phyloP scores from a whole-genome alignment of 208 protist species.

The Trypanosoma brucei region DNA sequence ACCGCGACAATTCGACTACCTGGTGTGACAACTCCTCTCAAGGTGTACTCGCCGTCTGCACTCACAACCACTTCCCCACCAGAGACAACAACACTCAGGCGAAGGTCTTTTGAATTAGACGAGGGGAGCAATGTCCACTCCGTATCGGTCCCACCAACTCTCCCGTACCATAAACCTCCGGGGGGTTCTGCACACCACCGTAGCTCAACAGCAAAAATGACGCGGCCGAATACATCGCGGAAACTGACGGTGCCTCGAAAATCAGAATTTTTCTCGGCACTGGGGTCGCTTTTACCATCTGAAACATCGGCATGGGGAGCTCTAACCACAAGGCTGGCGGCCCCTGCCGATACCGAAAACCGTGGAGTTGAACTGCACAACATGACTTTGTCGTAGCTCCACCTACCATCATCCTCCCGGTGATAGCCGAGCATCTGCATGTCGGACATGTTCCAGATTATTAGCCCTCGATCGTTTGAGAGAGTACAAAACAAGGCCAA shows the following conservation, averaged over 20 bases:
- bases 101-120: not conserved
- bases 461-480: slow-evolving; percentile 54
- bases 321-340: not conserved
- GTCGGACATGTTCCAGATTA: slow-evolving; percentile 65
- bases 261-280: too few species aligned
- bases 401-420: slow-evolving; percentile 1
- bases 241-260: too few species aligned
- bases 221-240: too few species aligned
- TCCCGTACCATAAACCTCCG: too few species aligned
- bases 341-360: not conserved
- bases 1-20: not conserved
- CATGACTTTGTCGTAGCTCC: not conserved
- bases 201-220: too few species aligned
- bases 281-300: too few species aligned
- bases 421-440: slow-evolving; percentile 37
- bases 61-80: not conserved
- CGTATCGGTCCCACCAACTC: not conserved
- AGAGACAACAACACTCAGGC: not conserved
- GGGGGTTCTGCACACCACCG: too few species aligned
- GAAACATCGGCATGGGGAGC: not conserved
- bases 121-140: not conserved
- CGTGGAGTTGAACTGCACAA: not conserved
- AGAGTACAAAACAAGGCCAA: slow-evolving; percentile 59
- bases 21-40: not conserved
- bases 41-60: not conserved